Evolutionary conservation across 169 alveolate genomes (phyloP).

Genomic region (Perkinsus chesapeaki): DNA sequence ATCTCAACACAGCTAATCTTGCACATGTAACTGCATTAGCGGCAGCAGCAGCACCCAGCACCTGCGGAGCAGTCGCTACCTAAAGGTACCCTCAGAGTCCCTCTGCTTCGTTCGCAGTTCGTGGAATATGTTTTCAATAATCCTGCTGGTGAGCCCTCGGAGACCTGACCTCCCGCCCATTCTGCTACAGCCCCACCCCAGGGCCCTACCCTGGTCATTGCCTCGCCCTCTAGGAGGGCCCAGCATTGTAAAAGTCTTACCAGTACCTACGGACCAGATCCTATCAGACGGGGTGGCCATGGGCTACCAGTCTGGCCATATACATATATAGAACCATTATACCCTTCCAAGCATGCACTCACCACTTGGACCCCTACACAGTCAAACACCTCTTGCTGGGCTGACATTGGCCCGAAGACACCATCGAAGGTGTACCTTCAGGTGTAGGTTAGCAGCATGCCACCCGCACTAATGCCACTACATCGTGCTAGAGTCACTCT

Average conservation of each 20-base stretch:
- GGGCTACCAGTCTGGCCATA: constrained; percentile 55
- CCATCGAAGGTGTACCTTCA: background rate
- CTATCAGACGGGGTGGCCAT: no score
- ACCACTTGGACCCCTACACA: background rate
- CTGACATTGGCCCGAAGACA: background rate
- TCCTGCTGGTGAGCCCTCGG: background rate
- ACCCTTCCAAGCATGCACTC: constrained; percentile 27
- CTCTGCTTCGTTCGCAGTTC: background rate
- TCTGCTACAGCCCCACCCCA: background rate
- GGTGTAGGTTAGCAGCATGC: background rate
- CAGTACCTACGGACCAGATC: constrained; percentile 23
- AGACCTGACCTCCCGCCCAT: background rate
- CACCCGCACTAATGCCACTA: background rate
- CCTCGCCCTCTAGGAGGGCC: constrained; percentile 28
- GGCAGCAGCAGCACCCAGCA: background rate
- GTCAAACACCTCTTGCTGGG: background rate
- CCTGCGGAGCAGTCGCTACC: background rate
- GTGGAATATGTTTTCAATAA: background rate
- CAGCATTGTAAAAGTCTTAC: constrained; percentile 53
- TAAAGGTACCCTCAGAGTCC: background rate
- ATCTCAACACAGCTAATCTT: constrained; percentile 54
- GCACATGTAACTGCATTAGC: background rate
- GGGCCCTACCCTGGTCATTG: background rate
- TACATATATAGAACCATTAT: constrained; percentile 46
- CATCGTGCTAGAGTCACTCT: background rate